phyloP scores from a whole-genome alignment of 805 yeast species.

The Teunomyces lycoperdinae region DNA sequence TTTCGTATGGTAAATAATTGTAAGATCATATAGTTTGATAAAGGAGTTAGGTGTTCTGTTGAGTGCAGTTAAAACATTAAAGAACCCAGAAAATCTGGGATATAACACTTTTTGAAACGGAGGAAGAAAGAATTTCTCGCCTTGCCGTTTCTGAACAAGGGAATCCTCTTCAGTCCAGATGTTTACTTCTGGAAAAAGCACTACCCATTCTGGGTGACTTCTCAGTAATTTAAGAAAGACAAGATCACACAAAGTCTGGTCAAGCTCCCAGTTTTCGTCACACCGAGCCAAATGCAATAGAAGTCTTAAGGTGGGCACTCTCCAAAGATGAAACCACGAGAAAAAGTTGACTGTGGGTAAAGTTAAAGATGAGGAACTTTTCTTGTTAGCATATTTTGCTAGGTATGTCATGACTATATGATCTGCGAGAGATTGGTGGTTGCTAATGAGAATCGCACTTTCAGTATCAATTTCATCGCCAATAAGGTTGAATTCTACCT shows the following conservation, averaged over 20 bases:
- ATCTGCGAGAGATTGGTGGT: slow-evolving; percentile 71
- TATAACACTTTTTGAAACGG: slow-evolving; percentile 60
- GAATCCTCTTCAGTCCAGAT: slow-evolving; percentile 52
- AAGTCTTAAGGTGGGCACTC: slow-evolving; percentile 53
- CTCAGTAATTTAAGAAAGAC: slow-evolving; percentile 34
- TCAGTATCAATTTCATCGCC: slow-evolving; percentile 42
- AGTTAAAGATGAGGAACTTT: slow-evolving; percentile 11
- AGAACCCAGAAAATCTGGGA: slow-evolving; percentile 68
- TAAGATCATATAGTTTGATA: slow-evolving; percentile 52
- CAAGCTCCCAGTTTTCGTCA: slow-evolving; percentile 72
- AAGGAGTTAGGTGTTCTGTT: slow-evolving; percentile 31
- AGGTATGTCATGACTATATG: slow-evolving; percentile 50
- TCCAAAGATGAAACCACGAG: slow-evolving; percentile 68
- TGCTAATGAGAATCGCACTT: slow-evolving; percentile 44
- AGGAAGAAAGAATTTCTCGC: slow-evolving; percentile 60
- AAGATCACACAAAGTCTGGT: slow-evolving; percentile 30
- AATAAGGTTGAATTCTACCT: slow-evolving; percentile 33
- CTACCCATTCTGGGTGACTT: slow-evolving; percentile 59
- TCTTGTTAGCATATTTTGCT: slow-evolving; percentile 29
- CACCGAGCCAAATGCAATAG: slow-evolving; percentile 47
- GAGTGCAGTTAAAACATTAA: slow-evolving; percentile 45
- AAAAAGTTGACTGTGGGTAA: slow-evolving; percentile 55
- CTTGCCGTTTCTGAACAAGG: slow-evolving; percentile 50
- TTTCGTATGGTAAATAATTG: slow-evolving; percentile 40
- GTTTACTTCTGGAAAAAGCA: slow-evolving; percentile 84